Evolutionary conservation across 176 grass and related monocot genomes (phyloP), one percentile per base, ranked within the genome.

Genomic region (Pontederia crassipes): DNA sequence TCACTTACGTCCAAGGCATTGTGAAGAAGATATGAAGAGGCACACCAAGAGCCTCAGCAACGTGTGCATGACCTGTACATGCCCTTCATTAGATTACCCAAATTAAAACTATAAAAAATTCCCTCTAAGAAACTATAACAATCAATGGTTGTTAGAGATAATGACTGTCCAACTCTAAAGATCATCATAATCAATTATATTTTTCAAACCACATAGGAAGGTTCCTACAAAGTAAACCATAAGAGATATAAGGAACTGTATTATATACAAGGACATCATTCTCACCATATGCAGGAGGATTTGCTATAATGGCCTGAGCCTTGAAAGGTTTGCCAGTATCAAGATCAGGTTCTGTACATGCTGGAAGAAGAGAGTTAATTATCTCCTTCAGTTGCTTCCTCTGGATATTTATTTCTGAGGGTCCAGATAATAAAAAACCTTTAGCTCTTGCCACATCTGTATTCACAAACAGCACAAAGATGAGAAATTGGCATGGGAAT

Each of bases 391-490:
- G 64, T 72, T 97, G 92, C 67, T 97, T 91, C 76, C 87, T 76
- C 78, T 97, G 92, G 62, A 76, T 72, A 52, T 77, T 87, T 67
- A 97, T 97, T 74, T 97, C 87, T 68, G 87, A 61, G 17, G 92
- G 92, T 7, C 67, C 79, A 49, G 87, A 73, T 63, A 97, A 75
- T 48, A 81, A 76, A 70, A 95, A 91, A 26, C 93, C 93, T 82
- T 97, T 97, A 49, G 78, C 88, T 87, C 86, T 97, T 64, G 84
- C 83, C 93, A 97, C 91, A 82, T 97, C 93, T 97, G 79, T 80
- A 67, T 62, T 76, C 63, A 3, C 52, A 82, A 68, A 24, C 49
- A 17, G 48, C 28, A 17, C n/a, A 65, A 28, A 29, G 8, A 11
- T 51, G 9, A 65, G 26, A 15, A 50, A 65, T 65, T 26, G 7